Percentiles rank a stretch among this genome's conserved stretches.
These are phyloP conservation scores for Primulina eburnea DNA, from an alignment of 257 asterid species.

Conservation along the genomic window DNA sequence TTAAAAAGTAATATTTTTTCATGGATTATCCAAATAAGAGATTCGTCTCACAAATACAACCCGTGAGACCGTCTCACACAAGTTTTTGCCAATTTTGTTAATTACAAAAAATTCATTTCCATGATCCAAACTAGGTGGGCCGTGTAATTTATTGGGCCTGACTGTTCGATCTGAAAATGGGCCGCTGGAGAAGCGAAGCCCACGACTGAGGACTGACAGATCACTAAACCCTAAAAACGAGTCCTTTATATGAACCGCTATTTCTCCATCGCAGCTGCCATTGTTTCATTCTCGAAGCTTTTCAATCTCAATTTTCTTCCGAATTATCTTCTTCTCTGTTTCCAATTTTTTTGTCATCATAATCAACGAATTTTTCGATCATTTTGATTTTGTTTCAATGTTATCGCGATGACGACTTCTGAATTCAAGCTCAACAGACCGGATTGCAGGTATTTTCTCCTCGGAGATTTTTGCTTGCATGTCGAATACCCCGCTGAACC, in stretches of 20 bases:
- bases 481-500: constrained; percentile 94
- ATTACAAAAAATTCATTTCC: too few species aligned
- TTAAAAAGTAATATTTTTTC: too few species aligned
- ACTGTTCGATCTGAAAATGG: neutral
- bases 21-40: too few species aligned
- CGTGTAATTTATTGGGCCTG: too few species aligned
- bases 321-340: neutral
- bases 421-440: constrained; percentile 96
- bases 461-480: constrained; percentile 40
- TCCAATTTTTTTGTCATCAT: too few species aligned
- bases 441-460: constrained; percentile 57
- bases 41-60: too few species aligned
- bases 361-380: neutral
- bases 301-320: neutral
- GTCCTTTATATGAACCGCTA: neutral
- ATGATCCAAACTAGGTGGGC: too few species aligned
- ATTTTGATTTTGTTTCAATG: neutral
- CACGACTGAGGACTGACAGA: neutral
- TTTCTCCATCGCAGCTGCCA: neutral
- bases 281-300: neutral
- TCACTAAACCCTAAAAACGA: neutral
- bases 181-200: neutral
- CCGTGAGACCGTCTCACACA: too few species aligned
- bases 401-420: constrained; percentile 62
- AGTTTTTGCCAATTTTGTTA: too few species aligned